Evolutionary conservation across 371 early-diverging fungal genomes (phyloP).

Genomic region (Saksenaea oblongispora): DNA sequence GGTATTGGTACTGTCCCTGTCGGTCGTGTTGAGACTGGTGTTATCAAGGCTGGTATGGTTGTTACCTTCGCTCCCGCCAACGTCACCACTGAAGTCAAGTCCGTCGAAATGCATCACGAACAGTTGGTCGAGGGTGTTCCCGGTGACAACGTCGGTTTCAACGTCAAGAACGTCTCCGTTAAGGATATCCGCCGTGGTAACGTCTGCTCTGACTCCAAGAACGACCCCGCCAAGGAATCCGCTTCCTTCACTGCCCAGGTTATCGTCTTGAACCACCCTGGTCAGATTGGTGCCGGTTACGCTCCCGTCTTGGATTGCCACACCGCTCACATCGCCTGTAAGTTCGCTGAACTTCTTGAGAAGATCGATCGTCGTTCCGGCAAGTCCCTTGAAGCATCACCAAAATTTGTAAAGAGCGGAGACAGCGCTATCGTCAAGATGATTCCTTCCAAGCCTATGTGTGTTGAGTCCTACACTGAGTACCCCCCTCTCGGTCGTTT

Average conservation of each 20-base stretch:
- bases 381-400: constrained; percentile 31
- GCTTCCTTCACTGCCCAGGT: constrained; percentile 93
- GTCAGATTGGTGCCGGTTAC: constrained; percentile 90
- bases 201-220: constrained; percentile 97
- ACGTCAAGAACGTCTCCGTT: constrained; percentile 97
- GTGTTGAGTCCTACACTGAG: constrained; percentile 90
- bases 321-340: constrained; percentile 96
- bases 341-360: constrained; percentile 88
- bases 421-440: constrained; percentile 77
- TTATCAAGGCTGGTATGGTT: constrained; percentile 91
- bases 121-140: constrained; percentile 88
- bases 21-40: constrained; percentile 97
- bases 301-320: constrained; percentile 95
- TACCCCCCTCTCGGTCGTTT: constrained; percentile 96
- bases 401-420: background rate
- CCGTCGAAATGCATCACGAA: constrained; percentile 99
- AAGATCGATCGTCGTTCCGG: constrained; percentile 97
- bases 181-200: constrained; percentile 97
- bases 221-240: constrained; percentile 95
- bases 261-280: constrained; percentile 96
- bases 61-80: constrained; percentile 88
- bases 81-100: constrained; percentile 95
- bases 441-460: constrained; percentile 93
- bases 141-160: constrained; percentile 98
- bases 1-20: constrained; percentile 97